Percentiles rank a stretch among this genome's conserved stretches.
These are phyloP conservation scores for Cladophialophora psammophila DNA, from an alignment of 2,329 filamentous ascomycete genomes.

Conservation along the genomic window DNA sequence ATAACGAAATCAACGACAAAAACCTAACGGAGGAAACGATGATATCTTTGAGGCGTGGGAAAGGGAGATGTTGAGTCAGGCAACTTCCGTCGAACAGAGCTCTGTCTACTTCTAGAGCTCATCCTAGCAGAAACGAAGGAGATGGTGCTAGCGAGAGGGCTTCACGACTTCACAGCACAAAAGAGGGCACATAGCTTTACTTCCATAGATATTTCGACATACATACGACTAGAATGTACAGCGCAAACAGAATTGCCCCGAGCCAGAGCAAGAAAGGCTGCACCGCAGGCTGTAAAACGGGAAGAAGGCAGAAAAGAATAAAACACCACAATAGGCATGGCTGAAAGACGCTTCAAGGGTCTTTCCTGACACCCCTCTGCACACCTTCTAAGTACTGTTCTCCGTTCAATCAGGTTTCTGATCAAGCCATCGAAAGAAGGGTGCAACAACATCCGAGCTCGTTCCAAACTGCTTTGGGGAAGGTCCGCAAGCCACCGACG, in stretches of 20 bases:
- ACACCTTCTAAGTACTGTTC: neutral
- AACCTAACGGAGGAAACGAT: neutral
- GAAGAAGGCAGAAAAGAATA: neutral
- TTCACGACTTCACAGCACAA: neutral
- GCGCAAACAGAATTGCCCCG: neutral
- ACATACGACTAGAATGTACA: neutral
- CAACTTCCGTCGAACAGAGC: neutral
- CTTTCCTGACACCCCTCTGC: neutral
- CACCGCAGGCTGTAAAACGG: neutral
- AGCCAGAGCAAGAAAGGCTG: neutral
- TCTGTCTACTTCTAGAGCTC: neutral
- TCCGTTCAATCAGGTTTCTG: conserved; percentile 3
- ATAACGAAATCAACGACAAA: neutral
- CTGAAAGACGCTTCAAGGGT: neutral
- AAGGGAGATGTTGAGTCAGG: neutral
- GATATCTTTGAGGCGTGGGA: neutral
- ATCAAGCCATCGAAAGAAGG: neutral
- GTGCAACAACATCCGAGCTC: conserved; percentile 10
- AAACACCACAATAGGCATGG: neutral
- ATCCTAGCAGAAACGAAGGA: neutral
- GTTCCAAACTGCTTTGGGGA: neutral
- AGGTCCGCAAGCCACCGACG: conserved; percentile 23
- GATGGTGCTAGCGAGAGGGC: neutral
- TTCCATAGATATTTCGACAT: neutral
- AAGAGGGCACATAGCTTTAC: neutral